Percentiles rank a stretch among this genome's conserved stretches.
Conservation (phyloP, 2,329 filamentous ascomycete species). For the Fusarium chuoi region DNA sequence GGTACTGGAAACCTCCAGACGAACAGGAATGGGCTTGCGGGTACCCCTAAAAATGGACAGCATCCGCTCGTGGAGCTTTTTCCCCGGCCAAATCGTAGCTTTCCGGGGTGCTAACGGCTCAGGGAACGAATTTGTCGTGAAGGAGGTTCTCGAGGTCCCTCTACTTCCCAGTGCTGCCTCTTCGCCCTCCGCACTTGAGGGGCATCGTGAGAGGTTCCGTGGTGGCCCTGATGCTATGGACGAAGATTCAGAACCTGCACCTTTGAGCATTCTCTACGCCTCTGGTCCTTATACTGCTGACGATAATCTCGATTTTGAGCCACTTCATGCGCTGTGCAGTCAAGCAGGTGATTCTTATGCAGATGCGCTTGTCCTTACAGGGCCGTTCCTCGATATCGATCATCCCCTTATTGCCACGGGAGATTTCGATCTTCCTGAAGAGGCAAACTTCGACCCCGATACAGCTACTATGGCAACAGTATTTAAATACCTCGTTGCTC, state of each 20-base stretch:
- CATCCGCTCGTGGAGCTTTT: constrained; percentile 80
- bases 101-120: constrained; percentile 87
- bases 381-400: constrained; percentile 91
- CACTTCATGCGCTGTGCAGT: constrained; percentile 82
- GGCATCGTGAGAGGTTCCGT: constrained; percentile 74
- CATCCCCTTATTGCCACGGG: constrained; percentile 87
- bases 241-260: constrained; percentile 62
- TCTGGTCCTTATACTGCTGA: constrained; percentile 93
- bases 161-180: constrained; percentile 80
- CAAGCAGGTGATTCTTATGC: constrained; percentile 79
- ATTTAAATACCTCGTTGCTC: constrained; percentile 83
- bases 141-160: constrained; percentile 79
- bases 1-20: constrained; percentile 86
- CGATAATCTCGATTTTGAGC: constrained; percentile 90
- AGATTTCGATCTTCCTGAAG: constrained; percentile 79
- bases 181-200: constrained; percentile 69
- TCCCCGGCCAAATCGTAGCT: constrained; percentile 94
- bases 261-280: constrained; percentile 80
- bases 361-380: constrained; percentile 82
- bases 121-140: constrained; percentile 83
- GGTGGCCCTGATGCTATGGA: constrained; percentile 73
- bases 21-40: constrained; percentile 83
- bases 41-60: constrained; percentile 81
- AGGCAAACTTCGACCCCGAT: constrained; percentile 76
- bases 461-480: constrained; percentile 82